Evolutionary conservation across 2,329 filamentous ascomycete species (phyloP), one percentile per base, ranked within the genome.

Genomic region (Calonectria pauciramosa): DNA sequence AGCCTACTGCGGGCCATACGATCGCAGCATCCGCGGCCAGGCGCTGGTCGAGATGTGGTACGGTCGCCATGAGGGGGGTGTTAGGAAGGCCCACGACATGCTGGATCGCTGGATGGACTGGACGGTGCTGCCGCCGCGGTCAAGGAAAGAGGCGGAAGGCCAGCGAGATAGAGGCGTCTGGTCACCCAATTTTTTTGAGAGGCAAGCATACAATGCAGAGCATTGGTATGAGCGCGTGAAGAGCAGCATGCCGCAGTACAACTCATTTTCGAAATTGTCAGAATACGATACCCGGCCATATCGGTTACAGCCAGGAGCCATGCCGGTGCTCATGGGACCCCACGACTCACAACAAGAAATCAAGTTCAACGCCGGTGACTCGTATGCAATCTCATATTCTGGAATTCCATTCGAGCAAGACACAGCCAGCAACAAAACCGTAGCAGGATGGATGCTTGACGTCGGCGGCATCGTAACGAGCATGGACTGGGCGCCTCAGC

Each of bases 361-460:
- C 13, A 70, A 68, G 6, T 82, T 86, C 60, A 73, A 76, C 1
- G 79, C 82, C 0, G 82, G 82, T 1, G 79, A 82, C 8, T 74
- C 78, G 18, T 74, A 79, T 71, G 38, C 80, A 0, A 54, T 85
- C 30, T 80, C 80, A 3, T 79, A 84, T 10, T 77, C 78, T 0
- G 84, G 84, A 0, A 60, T 86, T 11, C 82, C 83, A 0, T 75
- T 83, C 26, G 76, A 82, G 7, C 73, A 80, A 13, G 79, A 83
- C n/a, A 67, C 77, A 2, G 64, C 72, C 9, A 72, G 77, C 14
- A 70, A 75, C 38, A 82, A 81, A n/a, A 65, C 75, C 34, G 79
- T 78, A 76, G 85, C 76, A 82, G 90, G 89, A 5, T 91, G 89
- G 89, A 83, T 91, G 76, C 79, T 92, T 18, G 88, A 92, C 72